Conservation (phyloP, 805 yeast species). For the Suhomyces xylopsoci region DNA sequence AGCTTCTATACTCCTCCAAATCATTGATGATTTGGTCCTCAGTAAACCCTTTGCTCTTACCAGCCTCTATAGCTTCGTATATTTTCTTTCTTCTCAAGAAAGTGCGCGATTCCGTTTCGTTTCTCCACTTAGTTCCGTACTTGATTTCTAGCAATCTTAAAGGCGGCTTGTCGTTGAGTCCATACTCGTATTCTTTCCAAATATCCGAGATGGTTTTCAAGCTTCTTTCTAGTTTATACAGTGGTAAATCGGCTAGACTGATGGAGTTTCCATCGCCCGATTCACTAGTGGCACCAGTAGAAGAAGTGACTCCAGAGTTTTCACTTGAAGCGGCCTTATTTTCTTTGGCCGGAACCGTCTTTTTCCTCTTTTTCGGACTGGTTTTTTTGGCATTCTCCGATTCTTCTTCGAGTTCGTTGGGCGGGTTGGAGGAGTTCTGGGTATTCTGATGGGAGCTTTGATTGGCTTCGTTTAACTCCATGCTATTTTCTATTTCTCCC, state of each 20-base stretch:
- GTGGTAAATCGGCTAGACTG: background rate
- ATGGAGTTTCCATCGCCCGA: background rate
- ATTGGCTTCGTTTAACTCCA: conserved; percentile 3
- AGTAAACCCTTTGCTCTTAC: conserved; percentile 42
- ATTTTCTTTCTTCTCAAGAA: conserved; percentile 52
- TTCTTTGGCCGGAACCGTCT: background rate
- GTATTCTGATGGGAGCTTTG: no score
- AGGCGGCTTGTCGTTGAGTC: conserved; percentile 51
- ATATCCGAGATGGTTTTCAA: conserved; percentile 33
- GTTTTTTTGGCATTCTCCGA: background rate
- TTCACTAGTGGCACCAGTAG: background rate
- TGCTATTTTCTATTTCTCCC: background rate
- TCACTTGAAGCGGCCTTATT: background rate
- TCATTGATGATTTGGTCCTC: conserved; percentile 43
- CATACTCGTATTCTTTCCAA: conserved; percentile 57
- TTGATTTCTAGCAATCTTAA: conserved; percentile 46
- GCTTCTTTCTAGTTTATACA: conserved; percentile 11
- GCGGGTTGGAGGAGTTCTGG: background rate
- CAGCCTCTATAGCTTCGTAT: conserved; percentile 54
- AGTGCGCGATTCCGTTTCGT: conserved; percentile 52
- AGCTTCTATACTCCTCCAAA: conserved; percentile 43
- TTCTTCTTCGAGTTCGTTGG: background rate
- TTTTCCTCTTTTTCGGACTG: conserved; percentile 3
- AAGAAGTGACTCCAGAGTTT: background rate
- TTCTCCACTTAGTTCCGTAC: conserved; percentile 55